Evolutionary conservation across 805 yeast species (phyloP), one percentile per base, ranked within the genome.

Genomic region (Spathaspora passalidarum): DNA sequence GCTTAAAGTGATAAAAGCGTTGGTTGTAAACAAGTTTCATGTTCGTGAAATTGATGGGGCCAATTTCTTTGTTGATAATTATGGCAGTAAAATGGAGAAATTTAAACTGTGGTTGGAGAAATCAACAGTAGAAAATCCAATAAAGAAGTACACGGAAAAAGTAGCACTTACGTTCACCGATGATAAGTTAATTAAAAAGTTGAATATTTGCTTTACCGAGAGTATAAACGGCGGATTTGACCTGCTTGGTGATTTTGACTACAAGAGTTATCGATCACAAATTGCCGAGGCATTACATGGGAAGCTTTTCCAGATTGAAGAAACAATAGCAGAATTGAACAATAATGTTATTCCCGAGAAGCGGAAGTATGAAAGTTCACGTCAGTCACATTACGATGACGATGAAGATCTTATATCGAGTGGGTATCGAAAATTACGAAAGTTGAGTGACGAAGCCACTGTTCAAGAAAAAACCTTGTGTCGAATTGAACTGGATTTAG

Each of bases 401-500:
- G 64, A 63, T 39, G 75, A 70, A 42, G 65, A 61, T 5, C 44
- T 44, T 9, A 66, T 72, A 0, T 68, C 71, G 2, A 58, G 48
- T 7, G 56, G 59, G 22, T 72, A 67, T 53, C 50, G 56, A 14
- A 60, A 63, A 39, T 52, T 70, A 14, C 57, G 67, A 32, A 59
- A 61, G 38, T 54, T 67, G 29, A 72, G 68, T 48, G 75, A 69
- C 19, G 68, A 61, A 23, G 72, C 72, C 2, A 44, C 47, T 6
- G 36, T 56, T 6, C 59, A 56, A 8, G 77, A 72, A 41, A 60
- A 61, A 45, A 68, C 62, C 48, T 52, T 66, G 20, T 56, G 49
- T 11, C 60, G 63, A 29, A 60, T 63, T 1, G 76, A 72, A 16
- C 43, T 45, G 9, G 75, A 69, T 18, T 48, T 57, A 5, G 34